Evolutionary conservation across 176 grass and related monocot species (phyloP).

Genomic region (Aegilops tauschii): DNA sequence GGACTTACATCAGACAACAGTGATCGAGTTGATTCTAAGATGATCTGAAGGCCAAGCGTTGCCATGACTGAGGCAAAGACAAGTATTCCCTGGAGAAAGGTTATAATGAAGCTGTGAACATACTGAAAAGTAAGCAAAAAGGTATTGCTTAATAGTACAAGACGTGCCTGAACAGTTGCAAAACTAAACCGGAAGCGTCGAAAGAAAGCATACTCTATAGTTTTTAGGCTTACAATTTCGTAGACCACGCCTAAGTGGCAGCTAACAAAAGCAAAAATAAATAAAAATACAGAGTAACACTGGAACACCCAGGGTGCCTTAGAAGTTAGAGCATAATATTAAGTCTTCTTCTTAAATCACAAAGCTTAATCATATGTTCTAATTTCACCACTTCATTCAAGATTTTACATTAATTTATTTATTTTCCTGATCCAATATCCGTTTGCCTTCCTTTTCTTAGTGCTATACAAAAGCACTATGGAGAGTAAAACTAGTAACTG

Average conservation of each 20-base stretch:
- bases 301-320: not conserved
- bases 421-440: not conserved
- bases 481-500: not conserved
- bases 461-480: not conserved
- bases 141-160: not conserved
- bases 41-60: slow-evolving; percentile 96
- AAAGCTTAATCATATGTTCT: not conserved
- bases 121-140: not conserved
- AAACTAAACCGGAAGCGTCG: not conserved
- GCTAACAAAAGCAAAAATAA: not conserved
- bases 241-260: not conserved
- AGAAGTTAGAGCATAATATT: not conserved
- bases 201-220: not conserved
- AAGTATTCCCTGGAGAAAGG: slow-evolving; percentile 81
- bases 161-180: not conserved
- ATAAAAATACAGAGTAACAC: not conserved
- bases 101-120: slow-evolving; percentile 9
- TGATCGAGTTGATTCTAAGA: slow-evolving; percentile 77
- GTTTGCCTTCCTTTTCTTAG: not conserved
- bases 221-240: not conserved
- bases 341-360: not conserved
- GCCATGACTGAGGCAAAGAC: slow-evolving; percentile 99
- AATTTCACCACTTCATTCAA: not conserved
- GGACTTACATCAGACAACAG: slow-evolving; percentile 46
- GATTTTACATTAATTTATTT: not conserved